phyloP scores from a whole-genome alignment of 2,329 filamentous ascomycete species.

The Karstenula rhodostoma region DNA sequence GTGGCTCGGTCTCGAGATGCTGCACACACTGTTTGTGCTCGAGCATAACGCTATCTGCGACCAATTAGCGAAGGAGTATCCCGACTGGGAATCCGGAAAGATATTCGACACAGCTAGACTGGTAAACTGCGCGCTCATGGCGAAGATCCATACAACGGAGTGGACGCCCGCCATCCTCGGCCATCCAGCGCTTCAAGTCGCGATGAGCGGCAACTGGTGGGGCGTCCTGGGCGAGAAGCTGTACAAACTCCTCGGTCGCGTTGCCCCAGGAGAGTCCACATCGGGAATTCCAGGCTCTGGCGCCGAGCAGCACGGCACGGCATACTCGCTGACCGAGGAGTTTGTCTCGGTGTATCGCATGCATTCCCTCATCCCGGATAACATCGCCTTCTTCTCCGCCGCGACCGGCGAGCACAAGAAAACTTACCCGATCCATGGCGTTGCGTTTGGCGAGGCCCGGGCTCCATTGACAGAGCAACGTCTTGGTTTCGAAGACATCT shows the following conservation, averaged over 20 bases:
- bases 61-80: slow-evolving; percentile 45
- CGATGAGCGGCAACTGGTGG: slow-evolving; percentile 59
- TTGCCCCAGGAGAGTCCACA: slow-evolving; percentile 52
- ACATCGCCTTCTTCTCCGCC: slow-evolving; percentile 49
- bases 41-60: slow-evolving; percentile 59
- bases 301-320: slow-evolving; percentile 48
- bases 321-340: slow-evolving; percentile 55
- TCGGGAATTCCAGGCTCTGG: slow-evolving; percentile 52
- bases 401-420: slow-evolving; percentile 37
- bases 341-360: slow-evolving; percentile 57
- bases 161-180: slow-evolving; percentile 60
- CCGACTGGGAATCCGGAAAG: slow-evolving; percentile 51
- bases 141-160: slow-evolving; percentile 60
- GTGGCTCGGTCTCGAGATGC: slow-evolving; percentile 58
- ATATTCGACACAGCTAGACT: slow-evolving; percentile 57
- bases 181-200: slow-evolving; percentile 55
- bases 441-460: slow-evolving; percentile 45
- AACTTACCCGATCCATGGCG: slow-evolving; percentile 24
- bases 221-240: slow-evolving; percentile 54
- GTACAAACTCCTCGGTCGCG: slow-evolving; percentile 52
- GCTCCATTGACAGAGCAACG: slow-evolving; percentile 34
- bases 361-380: slow-evolving; percentile 53
- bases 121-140: slow-evolving; percentile 58
- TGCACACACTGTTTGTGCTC: slow-evolving; percentile 57
- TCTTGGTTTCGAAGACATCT: slow-evolving; percentile 32